Evolutionary conservation across 2,329 filamentous ascomycete species (phyloP).

Genomic region (Lasiodiplodia theobromae): DNA sequence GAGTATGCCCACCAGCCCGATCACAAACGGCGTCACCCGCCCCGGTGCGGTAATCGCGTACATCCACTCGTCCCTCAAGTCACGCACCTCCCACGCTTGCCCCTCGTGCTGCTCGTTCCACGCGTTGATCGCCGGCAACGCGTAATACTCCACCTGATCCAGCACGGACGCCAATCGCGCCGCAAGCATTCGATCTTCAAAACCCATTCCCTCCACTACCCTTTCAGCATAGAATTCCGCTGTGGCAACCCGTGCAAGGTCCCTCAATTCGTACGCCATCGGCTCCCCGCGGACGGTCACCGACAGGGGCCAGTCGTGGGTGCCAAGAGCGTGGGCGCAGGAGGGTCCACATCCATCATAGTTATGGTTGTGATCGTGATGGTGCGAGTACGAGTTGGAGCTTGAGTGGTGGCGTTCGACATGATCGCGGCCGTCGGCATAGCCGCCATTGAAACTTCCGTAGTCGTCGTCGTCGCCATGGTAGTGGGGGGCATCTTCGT

Average conservation of each 20-base stretch:
- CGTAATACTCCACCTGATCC: not conserved
- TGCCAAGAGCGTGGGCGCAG: too few relatives aligned
- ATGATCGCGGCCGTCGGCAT: too few relatives aligned
- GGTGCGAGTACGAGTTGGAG: not conserved
- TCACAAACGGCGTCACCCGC: not conserved
- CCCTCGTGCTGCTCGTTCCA: not conserved
- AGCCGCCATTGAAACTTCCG: too few relatives aligned
- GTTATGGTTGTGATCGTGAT: not conserved
- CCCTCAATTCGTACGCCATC: not conserved
- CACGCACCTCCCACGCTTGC: not conserved
- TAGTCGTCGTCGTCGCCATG: not conserved
- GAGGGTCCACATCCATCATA: not conserved
- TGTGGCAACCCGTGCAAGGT: not conserved
- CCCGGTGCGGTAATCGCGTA: not conserved
- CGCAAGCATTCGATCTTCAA: too few relatives aligned
- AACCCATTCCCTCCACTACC: too few relatives aligned
- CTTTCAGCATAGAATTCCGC: too few relatives aligned
- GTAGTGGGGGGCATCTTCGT: not conserved
- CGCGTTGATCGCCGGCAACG: not conserved
- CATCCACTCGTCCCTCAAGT: not conserved
- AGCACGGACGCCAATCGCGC: not conserved
- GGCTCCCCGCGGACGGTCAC: not conserved
- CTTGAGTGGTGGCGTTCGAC: too few relatives aligned
- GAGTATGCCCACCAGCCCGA: not conserved
- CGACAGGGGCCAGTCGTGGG: not conserved